A percentile compares a stretch with the other conserved stretches of the same genome.
These are phyloP conservation scores for Linum usitatissimum DNA, from an alignment of 345 rosid species.

Conservation along the genomic window DNA sequence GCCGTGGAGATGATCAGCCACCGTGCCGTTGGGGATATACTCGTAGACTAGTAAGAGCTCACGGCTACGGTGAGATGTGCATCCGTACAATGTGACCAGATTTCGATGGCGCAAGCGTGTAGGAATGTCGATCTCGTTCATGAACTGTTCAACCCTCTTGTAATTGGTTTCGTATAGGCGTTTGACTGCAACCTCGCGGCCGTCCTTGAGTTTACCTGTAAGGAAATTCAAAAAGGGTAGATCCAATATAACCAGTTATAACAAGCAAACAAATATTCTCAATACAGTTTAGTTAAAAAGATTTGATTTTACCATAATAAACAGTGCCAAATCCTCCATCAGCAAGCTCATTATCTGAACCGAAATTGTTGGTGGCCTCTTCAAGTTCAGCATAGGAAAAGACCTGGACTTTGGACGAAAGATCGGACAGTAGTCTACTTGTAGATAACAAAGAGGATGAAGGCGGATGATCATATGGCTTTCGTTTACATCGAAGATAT, in stretches of 20 bases:
- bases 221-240: too few relatives aligned
- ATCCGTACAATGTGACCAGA: not conserved
- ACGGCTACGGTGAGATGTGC: conserved; percentile 4
- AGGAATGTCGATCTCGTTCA: not conserved
- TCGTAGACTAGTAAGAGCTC: conserved; percentile 1
- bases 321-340: conserved; percentile 3
- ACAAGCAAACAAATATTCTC: too few relatives aligned
- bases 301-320: not conserved
- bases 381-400: conserved; percentile 1
- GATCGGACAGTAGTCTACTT: not conserved
- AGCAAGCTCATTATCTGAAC: too few relatives aligned
- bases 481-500: not conserved
- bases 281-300: too few relatives aligned
- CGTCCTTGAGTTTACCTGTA: conserved; percentile 1
- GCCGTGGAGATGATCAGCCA: not conserved
- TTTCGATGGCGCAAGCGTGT: conserved; percentile 1
- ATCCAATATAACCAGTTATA: too few relatives aligned
- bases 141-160: conserved; percentile 2
- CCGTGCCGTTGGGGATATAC: not conserved
- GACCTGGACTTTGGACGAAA: not conserved
- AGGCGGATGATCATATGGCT: not conserved
- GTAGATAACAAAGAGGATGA: not conserved
- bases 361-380: conserved; percentile 1
- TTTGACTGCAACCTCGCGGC: not conserved
- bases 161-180: not conserved